phyloP scores from a whole-genome alignment of 768 basidiomycete genomes.

The Mycena epipterygia region DNA sequence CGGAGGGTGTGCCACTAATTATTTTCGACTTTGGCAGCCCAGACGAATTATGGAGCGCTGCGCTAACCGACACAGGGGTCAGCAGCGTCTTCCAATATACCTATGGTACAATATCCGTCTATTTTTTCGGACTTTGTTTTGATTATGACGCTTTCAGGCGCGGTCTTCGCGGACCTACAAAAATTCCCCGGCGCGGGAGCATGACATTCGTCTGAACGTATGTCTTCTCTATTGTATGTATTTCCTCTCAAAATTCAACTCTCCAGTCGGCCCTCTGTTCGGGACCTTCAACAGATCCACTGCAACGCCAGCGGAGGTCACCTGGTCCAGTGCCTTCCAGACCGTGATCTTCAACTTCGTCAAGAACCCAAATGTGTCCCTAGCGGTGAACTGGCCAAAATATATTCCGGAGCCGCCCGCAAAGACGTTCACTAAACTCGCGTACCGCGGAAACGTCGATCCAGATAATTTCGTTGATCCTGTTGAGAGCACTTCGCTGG shows the following conservation, averaged over 20 bases:
- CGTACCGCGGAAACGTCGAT: constrained; percentile 39
- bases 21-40: constrained; percentile 32
- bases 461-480: constrained; percentile 34
- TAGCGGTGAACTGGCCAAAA: constrained; percentile 35
- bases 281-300: constrained; percentile 41
- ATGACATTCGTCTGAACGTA: constrained; percentile 40
- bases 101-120: constrained; percentile 36
- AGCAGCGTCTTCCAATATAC: constrained; percentile 37
- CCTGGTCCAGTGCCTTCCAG: constrained; percentile 39
- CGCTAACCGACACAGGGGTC: constrained; percentile 22
- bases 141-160: constrained; percentile 12
- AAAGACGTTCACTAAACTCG: constrained; percentile 36
- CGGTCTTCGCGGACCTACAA: constrained; percentile 38
- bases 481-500: constrained; percentile 16
- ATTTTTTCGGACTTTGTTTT: neutral
- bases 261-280: constrained; percentile 34
- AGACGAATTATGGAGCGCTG: constrained; percentile 28
- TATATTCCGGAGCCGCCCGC: constrained; percentile 24
- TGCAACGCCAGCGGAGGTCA: constrained; percentile 37
- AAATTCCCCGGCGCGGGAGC: constrained; percentile 41
- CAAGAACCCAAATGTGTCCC: constrained; percentile 35
- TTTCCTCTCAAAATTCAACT: neutral
- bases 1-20: too few species aligned
- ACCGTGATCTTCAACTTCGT: constrained; percentile 38
- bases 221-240: neutral